These are phyloP conservation scores for Raffaelea albimanens DNA, from an alignment of 2,329 filamentous ascomycete species.

Conservation along the genomic window DNA sequence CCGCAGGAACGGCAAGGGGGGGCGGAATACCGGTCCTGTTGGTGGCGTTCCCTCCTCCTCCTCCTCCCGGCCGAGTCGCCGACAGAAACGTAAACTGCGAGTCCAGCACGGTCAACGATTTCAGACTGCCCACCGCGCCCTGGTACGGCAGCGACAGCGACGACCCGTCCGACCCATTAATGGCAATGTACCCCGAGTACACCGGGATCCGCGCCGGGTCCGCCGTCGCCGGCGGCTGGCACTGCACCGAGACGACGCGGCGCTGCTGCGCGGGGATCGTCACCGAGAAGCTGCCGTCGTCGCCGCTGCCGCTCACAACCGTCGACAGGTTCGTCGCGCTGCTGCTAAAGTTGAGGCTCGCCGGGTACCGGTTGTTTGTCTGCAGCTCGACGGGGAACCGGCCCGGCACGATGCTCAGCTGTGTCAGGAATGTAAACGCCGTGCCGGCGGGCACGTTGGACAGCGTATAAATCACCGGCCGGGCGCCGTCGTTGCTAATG, in stretches of 20 bases:
- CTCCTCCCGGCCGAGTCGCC: too few relatives aligned
- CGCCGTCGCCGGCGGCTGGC: conserved; percentile 26
- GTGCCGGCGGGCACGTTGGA: conserved; percentile 40
- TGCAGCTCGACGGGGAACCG: conserved; percentile 11
- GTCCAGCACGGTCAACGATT: conserved; percentile 8
- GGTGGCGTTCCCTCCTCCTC: too few relatives aligned
- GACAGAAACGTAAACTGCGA: conserved; percentile 6
- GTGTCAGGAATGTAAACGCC: conserved; percentile 38
- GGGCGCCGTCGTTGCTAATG: conserved; percentile 43
- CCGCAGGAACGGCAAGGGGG: conserved; percentile 7
- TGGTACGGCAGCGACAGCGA: conserved; percentile 28
- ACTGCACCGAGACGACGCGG: conserved; percentile 36
- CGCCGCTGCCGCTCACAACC: not conserved
- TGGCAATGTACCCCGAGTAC: conserved; percentile 37
- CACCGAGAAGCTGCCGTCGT: conserved; percentile 24
- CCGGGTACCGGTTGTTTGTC: conserved; percentile 27
- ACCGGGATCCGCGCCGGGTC: conserved; percentile 34
- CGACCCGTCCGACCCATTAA: conserved; percentile 33
- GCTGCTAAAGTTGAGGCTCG: conserved; percentile 2
- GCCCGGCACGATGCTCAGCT: conserved; percentile 1
- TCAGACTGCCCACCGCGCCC: conserved; percentile 26
- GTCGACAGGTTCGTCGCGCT: not conserved
- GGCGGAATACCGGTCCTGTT: conserved; percentile 6
- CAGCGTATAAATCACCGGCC: conserved; percentile 41
- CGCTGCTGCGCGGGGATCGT: conserved; percentile 31